Evolutionary conservation across 2,329 filamentous ascomycete genomes (phyloP).

Genomic region (Stagonosporopsis chrysanthemi): DNA sequence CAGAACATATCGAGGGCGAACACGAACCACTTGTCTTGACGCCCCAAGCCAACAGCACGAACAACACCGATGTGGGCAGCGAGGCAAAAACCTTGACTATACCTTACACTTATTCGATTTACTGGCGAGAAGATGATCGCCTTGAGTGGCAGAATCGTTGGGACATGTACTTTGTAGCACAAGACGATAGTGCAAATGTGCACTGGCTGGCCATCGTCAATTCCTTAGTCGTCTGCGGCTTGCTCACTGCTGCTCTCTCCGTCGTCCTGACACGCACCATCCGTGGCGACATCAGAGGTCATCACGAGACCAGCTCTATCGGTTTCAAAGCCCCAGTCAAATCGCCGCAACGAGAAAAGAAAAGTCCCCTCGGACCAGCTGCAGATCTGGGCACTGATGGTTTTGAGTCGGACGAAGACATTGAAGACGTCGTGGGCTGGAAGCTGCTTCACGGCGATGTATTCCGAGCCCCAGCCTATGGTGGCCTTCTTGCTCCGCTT

Average conservation of each 20-base stretch:
- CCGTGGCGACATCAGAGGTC: conserved; percentile 77
- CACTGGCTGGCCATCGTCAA: conserved; percentile 92
- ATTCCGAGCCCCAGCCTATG: conserved; percentile 75
- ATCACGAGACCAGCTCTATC: conserved; percentile 64
- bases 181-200: conserved; percentile 80
- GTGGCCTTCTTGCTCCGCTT: conserved; percentile 77
- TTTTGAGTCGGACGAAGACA: conserved; percentile 72
- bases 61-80: conserved; percentile 58
- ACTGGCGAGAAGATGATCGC: conserved; percentile 82
- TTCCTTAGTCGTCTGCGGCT: conserved; percentile 80
- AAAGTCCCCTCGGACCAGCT: conserved; percentile 68
- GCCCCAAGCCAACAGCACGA: conserved; percentile 64
- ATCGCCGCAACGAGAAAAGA: conserved; percentile 59
- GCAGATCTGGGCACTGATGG: conserved; percentile 63
- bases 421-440: conserved; percentile 85
- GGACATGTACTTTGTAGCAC: conserved; percentile 90
- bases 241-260: conserved; percentile 79
- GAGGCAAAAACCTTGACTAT: conserved; percentile 73
- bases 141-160: conserved; percentile 86
- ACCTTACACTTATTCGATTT: conserved; percentile 88
- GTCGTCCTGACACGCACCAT: conserved; percentile 83
- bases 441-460: conserved; percentile 89
- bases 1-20: conserved; percentile 68
- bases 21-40: conserved; percentile 74
- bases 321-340: conserved; percentile 33